Evolutionary conservation across 495 filamentous ascomycete species (phyloP).

Genomic region (Aspergillus kassunensis): DNA sequence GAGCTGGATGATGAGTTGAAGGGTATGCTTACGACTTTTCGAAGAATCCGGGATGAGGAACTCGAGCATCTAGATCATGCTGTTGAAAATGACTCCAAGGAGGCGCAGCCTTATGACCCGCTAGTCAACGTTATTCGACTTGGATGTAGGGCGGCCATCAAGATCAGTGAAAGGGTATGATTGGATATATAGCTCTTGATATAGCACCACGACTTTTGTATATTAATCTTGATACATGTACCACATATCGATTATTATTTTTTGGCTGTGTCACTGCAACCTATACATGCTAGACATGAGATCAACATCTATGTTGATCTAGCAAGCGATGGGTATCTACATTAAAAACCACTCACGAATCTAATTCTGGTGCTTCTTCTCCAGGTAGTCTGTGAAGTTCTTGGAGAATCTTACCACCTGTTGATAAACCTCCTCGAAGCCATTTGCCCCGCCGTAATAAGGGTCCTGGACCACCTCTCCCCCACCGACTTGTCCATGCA

Average conservation of each 20-base stretch:
- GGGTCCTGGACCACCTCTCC: slow-evolving; percentile 83
- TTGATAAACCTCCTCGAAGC: slow-evolving; percentile 82
- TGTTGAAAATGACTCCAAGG: slow-evolving; percentile 83
- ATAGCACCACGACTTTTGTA: neutral
- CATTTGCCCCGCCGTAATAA: slow-evolving; percentile 81
- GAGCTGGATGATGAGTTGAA: slow-evolving; percentile 74
- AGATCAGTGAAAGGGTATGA: slow-evolving; percentile 82
- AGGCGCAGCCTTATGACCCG: slow-evolving; percentile 82
- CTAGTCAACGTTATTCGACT: slow-evolving; percentile 83
- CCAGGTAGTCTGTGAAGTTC: slow-evolving; percentile 59
- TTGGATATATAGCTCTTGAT: neutral
- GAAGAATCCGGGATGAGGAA: slow-evolving; percentile 91
- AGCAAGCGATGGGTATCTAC: slow-evolving; percentile 18
- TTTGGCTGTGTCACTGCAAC: neutral
- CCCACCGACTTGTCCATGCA: slow-evolving; percentile 66
- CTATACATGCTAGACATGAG: neutral
- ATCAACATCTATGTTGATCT: slow-evolving; percentile 10
- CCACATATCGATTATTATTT: neutral
- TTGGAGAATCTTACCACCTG: slow-evolving; percentile 76
- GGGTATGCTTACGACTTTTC: slow-evolving; percentile 67
- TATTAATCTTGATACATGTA: slow-evolving; percentile 12
- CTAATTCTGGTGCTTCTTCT: slow-evolving; percentile 23
- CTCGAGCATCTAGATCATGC: slow-evolving; percentile 95
- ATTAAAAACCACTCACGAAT: neutral
- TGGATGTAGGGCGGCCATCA: slow-evolving; percentile 88